These are phyloP conservation scores for Echinochloa phyllopogon DNA, from an alignment of 176 grass and related monocot species.

Conservation along the genomic window DNA sequence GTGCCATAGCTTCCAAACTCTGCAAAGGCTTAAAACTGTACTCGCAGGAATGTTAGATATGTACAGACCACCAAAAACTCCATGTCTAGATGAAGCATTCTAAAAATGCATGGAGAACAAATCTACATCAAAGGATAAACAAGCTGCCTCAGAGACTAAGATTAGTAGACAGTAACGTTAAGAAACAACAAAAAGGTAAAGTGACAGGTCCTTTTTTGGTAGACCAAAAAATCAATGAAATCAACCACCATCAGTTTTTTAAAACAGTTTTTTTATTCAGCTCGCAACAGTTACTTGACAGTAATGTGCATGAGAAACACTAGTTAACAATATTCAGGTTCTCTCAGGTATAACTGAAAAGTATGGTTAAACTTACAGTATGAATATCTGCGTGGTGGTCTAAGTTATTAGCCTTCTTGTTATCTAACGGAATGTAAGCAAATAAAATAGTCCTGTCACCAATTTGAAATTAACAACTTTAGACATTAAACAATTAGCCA, in stretches of 20 bases:
- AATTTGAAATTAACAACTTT: slow-evolving; percentile 26
- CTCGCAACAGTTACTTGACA: slow-evolving; percentile 30
- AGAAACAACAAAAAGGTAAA: slow-evolving; percentile 47
- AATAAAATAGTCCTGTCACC: slow-evolving; percentile 11
- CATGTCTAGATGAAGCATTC: slow-evolving; percentile 26
- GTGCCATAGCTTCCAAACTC: slow-evolving; percentile 19
- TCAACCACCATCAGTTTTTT: slow-evolving; percentile 10
- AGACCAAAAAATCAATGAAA: slow-evolving; percentile 2
- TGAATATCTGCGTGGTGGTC: neutral
- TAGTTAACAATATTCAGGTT: slow-evolving; percentile 1
- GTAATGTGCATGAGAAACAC: slow-evolving; percentile 6
- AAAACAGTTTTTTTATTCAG: too few species aligned
- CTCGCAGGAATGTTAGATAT: slow-evolving; percentile 34
- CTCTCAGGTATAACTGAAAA: neutral
- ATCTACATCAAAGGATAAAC: slow-evolving; percentile 40
- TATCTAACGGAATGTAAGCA: slow-evolving; percentile 39
- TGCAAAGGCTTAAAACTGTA: slow-evolving; percentile 44
- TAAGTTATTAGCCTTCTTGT: slow-evolving; percentile 20
- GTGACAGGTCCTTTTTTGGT: slow-evolving; percentile 38
- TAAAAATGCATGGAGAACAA: slow-evolving; percentile 20
- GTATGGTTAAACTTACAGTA: slow-evolving; percentile 12
- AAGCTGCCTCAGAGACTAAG: slow-evolving; percentile 23
- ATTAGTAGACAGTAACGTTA: slow-evolving; percentile 47
- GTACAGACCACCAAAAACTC: slow-evolving; percentile 35
- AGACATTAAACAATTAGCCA: slow-evolving; percentile 18